Base-by-base conservation (phyloP, 1,284 basidiomycete genomes). In the Naganishia cerealis region DNA sequence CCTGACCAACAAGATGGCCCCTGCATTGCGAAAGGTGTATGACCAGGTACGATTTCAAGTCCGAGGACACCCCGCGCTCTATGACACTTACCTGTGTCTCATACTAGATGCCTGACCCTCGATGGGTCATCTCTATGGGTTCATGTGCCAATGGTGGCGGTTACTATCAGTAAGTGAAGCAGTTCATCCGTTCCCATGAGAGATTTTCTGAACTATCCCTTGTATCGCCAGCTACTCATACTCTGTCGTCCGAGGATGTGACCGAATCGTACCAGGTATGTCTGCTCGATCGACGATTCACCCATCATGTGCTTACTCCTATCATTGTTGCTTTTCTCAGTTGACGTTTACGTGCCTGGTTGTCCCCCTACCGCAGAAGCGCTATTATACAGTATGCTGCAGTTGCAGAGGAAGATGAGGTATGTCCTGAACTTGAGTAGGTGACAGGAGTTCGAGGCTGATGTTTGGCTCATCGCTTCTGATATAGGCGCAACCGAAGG, bases 1-100 rank as follows among this genome's bases (percentile, higher is more conserved):
- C 0, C 83, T 99, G 75, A 99, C 96, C 73, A 99, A 99, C 85
- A 99, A 99, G 85, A 99, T 99, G 96, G 96, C 94, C 4, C 96
- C 96, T 56, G 94, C 94, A 6, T 80, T 97, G 78, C 87, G 93
- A 77, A 95, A 93, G 81, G 77, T 69, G n/a, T 69, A 69, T 33
- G 67, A 69, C 39, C 67, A 69, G 67, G 77, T 77, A 40, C 55
- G 74, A 70, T 8, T 26, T 15, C 8, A 26, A 12, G 15, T 24
- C 43, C 50, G 21, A 29, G 52, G 9, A 21, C 8, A 18, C 16
- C 21, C 1, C 10, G n/a, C 40, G 10, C 3, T 43, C n/a, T 21
- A 38, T 38, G 53, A 53, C 12, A 33, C 48, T 65, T 36, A 67
- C 50, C 9, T 29, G 10, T 39, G 15, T 2, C 15, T 13, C 21